Base-by-base conservation (phyloP, 331 rosid genomes). In the Saraca asoca region DNA sequence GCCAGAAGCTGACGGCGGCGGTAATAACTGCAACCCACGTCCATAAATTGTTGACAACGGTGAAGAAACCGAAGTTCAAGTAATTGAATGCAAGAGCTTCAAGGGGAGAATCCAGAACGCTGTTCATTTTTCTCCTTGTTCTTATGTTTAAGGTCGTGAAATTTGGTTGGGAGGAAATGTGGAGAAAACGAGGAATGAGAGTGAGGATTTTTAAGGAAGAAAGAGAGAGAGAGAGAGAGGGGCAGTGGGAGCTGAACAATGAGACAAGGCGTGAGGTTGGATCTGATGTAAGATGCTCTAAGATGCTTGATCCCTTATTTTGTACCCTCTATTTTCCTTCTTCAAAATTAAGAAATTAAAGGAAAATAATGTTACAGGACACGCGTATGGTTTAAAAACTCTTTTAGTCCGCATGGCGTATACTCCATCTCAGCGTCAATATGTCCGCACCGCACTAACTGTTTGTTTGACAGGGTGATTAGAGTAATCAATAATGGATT, bases 1-100 rank as follows among this genome's bases (percentile, higher is more conserved):
- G 71, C 84, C 85, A 83, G 75, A 87, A 58, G 72, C 78, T 78
- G 29, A 85, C n/a, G 48, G 95, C 90, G 34, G 96, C 87, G 38
- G 95, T 87, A 4, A 81, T 12, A 13, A 87, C 80, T 5, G 96
- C 90, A 31, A 85, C 39, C 85, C 95, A 79, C 0, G 96, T 68
- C 88, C 92, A 90, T 3, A 87, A 19, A 52, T 83, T 83, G 66
- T 80, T 76, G 49, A 85, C 73, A 12, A 78, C 5, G 33, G 79
- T 31, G 72, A 71, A 54, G 65, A 85, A 68, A 17, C 79, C 83
- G 56, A 85, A 72, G 78, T 63, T 76, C 15, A 81, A n/a, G 60
- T 76, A 78, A 59, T 81, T 66, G 65, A 90, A 37, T 24, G 84
- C 78, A n/a, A 85, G 81, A 48, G 90, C 74, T 20, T 90, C 87